Evolutionary conservation across 225 moss, liverwort and hornwort genomes (phyloP).

Genomic region (Neckera pumila): DNA sequence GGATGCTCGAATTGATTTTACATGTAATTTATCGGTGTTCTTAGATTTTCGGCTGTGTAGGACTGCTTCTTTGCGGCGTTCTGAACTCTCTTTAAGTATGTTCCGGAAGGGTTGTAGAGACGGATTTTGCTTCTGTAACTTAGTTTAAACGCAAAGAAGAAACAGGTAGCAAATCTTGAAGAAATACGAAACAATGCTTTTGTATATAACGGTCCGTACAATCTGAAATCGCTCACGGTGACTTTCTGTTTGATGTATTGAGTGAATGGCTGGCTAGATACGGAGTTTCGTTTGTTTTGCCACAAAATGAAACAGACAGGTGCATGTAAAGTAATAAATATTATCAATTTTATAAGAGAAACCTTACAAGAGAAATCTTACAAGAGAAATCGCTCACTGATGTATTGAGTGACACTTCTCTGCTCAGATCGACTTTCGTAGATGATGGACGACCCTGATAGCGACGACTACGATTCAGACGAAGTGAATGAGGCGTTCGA

Average conservation of each 20-base stretch:
- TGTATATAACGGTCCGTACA: background rate
- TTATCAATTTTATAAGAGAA: background rate
- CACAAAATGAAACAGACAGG: background rate
- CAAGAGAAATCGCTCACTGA: background rate
- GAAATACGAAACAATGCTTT: background rate
- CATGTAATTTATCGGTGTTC: background rate
- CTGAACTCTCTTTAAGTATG: background rate
- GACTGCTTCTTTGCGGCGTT: background rate
- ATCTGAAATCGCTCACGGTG: background rate
- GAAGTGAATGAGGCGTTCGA: constrained; percentile 23
- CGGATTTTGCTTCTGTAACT: background rate
- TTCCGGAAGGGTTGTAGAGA: background rate
- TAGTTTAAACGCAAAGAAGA: background rate
- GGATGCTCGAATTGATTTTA: too few species aligned
- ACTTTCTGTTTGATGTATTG: background rate
- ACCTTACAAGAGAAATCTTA: background rate
- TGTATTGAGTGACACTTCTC: background rate
- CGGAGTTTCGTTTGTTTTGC: background rate
- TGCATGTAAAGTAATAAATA: background rate
- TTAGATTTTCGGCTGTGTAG: background rate
- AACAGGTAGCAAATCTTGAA: background rate
- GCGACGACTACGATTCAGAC: constrained; percentile 21
- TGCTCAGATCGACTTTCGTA: background rate
- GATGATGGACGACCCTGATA: constrained; percentile 19
- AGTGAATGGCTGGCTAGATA: background rate